A percentile compares a stretch with the other conserved stretches of the same genome.
phyloP scores from a whole-genome alignment of 192 early-diverging fungal species.

The Rhizophagus clarus region DNA sequence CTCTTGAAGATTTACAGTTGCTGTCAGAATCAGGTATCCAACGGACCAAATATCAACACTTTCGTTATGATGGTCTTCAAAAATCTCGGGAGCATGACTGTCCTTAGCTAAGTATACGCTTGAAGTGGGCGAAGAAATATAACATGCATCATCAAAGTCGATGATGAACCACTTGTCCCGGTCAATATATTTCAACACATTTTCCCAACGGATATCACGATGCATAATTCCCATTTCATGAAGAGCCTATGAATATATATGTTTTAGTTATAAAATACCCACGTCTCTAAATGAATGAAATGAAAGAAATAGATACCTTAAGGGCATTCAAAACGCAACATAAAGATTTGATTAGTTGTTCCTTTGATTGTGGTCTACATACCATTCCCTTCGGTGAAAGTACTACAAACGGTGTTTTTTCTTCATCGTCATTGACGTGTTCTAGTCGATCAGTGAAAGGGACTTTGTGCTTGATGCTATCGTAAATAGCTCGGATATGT shows the following conservation, averaged over 20 bases:
- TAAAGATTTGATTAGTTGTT: constrained; percentile 23
- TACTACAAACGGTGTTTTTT: background rate
- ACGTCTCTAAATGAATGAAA: background rate
- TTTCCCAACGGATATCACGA: constrained; percentile 16
- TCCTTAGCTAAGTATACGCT: background rate
- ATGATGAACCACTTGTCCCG: constrained; percentile 22
- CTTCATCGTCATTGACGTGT: background rate
- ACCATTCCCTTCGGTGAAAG: constrained; percentile 20
- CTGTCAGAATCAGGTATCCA: background rate
- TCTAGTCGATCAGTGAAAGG: constrained; percentile 23
- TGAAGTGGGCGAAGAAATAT: constrained; percentile 16
- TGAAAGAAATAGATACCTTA: constrained; percentile 16
- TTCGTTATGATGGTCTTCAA: background rate
- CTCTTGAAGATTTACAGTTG: constrained; percentile 2
- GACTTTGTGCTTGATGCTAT: constrained; percentile 13
- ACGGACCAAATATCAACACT: constrained; percentile 33
- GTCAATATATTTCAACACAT: constrained; percentile 27
- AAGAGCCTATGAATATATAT: background rate
- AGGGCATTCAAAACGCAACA: constrained; percentile 22
- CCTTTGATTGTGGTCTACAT: constrained; percentile 15
- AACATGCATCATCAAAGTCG: constrained; percentile 23
- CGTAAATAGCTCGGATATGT: background rate
- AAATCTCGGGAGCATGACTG: constrained; percentile 22
- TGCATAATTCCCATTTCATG: constrained; percentile 12
- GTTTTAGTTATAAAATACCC: constrained; percentile 8